These are phyloP conservation scores for Mycena belliarum DNA, from an alignment of 768 basidiomycete genomes.

Conservation along the genomic window DNA sequence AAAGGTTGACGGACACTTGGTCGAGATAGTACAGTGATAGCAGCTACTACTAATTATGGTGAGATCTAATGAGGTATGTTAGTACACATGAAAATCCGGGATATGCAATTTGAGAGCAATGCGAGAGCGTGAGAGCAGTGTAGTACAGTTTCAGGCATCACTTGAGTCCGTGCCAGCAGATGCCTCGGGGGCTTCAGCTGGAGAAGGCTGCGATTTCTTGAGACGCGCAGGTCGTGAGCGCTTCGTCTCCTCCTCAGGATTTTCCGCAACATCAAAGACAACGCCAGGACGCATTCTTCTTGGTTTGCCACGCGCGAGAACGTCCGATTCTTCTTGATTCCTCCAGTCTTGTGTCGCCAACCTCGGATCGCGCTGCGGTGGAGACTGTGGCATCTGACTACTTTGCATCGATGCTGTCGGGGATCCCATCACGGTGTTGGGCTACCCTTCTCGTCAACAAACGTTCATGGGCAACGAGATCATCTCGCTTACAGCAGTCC, in stretches of 20 bases:
- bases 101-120: conserved; percentile 6
- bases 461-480: conserved; percentile 2
- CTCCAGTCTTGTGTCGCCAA: conserved; percentile 72
- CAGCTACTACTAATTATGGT: no score
- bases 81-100: no score
- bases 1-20: no score
- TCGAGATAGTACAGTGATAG: no score
- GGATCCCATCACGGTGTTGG: conserved; percentile 74
- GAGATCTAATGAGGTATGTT: conserved; percentile 4
- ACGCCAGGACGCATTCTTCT: conserved; percentile 61
- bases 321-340: conserved; percentile 58
- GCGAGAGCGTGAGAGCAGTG: conserved; percentile 2
- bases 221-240: conserved; percentile 3
- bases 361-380: conserved; percentile 63
- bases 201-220: conserved; percentile 8
- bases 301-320: conserved; percentile 39
- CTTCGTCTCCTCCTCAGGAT: conserved; percentile 42
- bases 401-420: conserved; percentile 73
- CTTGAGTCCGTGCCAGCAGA: conserved; percentile 13
- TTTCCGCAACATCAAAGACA: conserved; percentile 63
- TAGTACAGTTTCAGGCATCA: background rate
- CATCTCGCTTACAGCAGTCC: conserved; percentile 65
- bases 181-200: conserved; percentile 1
- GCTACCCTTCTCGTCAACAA: conserved; percentile 35
- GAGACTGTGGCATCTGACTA: conserved; percentile 55